Evolutionary conservation across 495 filamentous ascomycete genomes (phyloP).

Genomic region (Viridothelium virens): DNA sequence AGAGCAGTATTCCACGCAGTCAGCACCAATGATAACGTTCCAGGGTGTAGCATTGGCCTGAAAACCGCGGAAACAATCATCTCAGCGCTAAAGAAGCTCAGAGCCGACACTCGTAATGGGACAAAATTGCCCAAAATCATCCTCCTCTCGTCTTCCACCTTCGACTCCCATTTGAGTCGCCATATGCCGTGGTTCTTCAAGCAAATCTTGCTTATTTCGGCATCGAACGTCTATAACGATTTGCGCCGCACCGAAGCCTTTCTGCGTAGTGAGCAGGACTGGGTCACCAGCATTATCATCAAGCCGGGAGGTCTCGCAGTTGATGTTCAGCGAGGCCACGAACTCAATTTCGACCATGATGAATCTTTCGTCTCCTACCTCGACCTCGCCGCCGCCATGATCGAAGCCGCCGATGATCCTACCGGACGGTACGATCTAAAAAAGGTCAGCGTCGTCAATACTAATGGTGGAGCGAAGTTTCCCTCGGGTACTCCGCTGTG

Average conservation of each 20-base stretch:
- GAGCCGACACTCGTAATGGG: not conserved
- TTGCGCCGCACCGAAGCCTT: slow-evolving; percentile 33
- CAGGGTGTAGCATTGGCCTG: slow-evolving; percentile 30
- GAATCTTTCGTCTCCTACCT: slow-evolving; percentile 37
- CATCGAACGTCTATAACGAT: slow-evolving; percentile 37
- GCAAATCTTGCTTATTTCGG: slow-evolving; percentile 26
- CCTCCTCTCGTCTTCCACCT: slow-evolving; percentile 35
- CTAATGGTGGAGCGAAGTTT: slow-evolving; percentile 17
- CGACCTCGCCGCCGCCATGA: slow-evolving; percentile 43
- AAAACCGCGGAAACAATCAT: slow-evolving; percentile 34
- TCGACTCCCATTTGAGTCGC: slow-evolving; percentile 33
- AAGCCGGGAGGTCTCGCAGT: slow-evolving; percentile 39
- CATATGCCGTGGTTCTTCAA: slow-evolving; percentile 27
- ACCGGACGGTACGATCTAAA: slow-evolving; percentile 33
- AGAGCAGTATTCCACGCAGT: slow-evolving; percentile 35
- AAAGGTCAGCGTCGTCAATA: slow-evolving; percentile 37
- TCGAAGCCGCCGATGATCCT: slow-evolving; percentile 40
- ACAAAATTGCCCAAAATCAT: slow-evolving; percentile 34
- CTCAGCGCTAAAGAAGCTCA: slow-evolving; percentile 25
- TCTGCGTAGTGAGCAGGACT: slow-evolving; percentile 34
- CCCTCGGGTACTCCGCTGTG: slow-evolving; percentile 22
- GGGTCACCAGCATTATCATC: slow-evolving; percentile 39
- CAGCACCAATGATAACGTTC: slow-evolving; percentile 37
- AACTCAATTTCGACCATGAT: slow-evolving; percentile 33
- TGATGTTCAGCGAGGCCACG: slow-evolving; percentile 38